These are phyloP conservation scores for Keithomyces neogunnii DNA, from an alignment of 2,329 filamentous ascomycete genomes.

Conservation along the genomic window DNA sequence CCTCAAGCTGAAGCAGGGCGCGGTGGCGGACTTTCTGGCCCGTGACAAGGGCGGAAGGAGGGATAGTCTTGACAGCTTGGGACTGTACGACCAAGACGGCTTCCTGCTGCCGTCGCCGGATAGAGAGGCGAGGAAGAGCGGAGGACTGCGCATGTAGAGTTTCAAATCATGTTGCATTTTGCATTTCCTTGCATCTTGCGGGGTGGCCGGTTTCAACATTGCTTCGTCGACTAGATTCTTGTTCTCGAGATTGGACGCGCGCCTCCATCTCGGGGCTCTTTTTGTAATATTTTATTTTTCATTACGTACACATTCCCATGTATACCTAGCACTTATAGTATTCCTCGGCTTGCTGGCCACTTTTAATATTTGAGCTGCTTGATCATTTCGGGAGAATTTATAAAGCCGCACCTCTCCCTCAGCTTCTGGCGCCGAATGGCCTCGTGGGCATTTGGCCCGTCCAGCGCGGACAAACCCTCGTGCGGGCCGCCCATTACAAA, in stretches of 20 bases:
- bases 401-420: constrained; percentile 36
- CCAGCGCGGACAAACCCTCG: constrained; percentile 32
- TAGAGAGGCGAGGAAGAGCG: constrained; percentile 13
- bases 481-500: constrained; percentile 36
- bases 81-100: constrained; percentile 37
- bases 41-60: constrained; percentile 14
- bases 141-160: neutral
- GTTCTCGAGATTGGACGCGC: too few species aligned
- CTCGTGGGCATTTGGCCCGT: constrained; percentile 23
- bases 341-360: too few species aligned
- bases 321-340: too few species aligned
- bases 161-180: neutral
- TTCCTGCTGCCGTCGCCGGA: constrained; percentile 35
- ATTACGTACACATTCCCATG: neutral
- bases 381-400: constrained; percentile 36
- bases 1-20: constrained; percentile 14
- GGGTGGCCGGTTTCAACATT: too few species aligned
- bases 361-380: constrained; percentile 29
- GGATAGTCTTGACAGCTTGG: constrained; percentile 29
- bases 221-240: too few species aligned
- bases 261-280: too few species aligned
- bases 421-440: constrained; percentile 32
- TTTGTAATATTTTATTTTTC: neutral
- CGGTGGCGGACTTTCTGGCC: constrained; percentile 17
- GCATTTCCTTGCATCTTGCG: too few species aligned